Evolutionary conservation across 2,329 filamentous ascomycete species (phyloP).

Genomic region (Fusarium pseudograminearum): DNA sequence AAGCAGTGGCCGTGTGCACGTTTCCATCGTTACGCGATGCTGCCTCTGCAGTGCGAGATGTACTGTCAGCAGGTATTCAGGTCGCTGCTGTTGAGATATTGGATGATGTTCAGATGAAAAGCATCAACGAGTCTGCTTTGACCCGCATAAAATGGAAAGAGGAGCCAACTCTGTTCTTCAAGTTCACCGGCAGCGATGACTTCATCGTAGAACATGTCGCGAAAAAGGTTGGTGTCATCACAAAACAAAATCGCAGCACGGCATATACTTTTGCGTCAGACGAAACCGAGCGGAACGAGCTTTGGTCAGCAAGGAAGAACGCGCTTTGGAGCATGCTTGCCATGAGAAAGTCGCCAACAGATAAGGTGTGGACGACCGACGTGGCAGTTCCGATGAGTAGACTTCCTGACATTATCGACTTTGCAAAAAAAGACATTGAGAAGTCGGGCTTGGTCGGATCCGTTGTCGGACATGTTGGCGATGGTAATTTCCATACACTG

Average conservation of each 20-base stretch:
- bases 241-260: constrained; percentile 65
- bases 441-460: constrained; percentile 86
- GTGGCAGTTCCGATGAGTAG: constrained; percentile 84
- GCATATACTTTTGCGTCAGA: constrained; percentile 80
- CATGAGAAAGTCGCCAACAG: constrained; percentile 60
- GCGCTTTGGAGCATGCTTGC: constrained; percentile 85
- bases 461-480: constrained; percentile 89
- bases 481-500: constrained; percentile 86
- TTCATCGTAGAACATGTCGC: constrained; percentile 85
- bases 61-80: constrained; percentile 78
- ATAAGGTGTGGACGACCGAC: constrained; percentile 73
- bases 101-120: constrained; percentile 88
- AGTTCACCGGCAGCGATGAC: constrained; percentile 82
- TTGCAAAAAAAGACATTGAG: constrained; percentile 90
- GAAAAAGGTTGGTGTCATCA: constrained; percentile 71
- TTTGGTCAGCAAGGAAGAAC: constrained; percentile 86
- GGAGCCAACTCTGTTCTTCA: constrained; percentile 83
- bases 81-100: constrained; percentile 86
- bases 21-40: constrained; percentile 83
- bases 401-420: constrained; percentile 79
- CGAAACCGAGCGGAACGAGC: constrained; percentile 75
- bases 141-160: constrained; percentile 80
- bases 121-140: constrained; percentile 79
- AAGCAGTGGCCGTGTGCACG: constrained; percentile 81
- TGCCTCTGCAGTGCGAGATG: constrained; percentile 76